A percentile compares a stretch with the other conserved stretches of the same genome.
phyloP scores from a whole-genome alignment of 1,139 yeast genomes.

The Nadsonia starkeyi-henricii region DNA sequence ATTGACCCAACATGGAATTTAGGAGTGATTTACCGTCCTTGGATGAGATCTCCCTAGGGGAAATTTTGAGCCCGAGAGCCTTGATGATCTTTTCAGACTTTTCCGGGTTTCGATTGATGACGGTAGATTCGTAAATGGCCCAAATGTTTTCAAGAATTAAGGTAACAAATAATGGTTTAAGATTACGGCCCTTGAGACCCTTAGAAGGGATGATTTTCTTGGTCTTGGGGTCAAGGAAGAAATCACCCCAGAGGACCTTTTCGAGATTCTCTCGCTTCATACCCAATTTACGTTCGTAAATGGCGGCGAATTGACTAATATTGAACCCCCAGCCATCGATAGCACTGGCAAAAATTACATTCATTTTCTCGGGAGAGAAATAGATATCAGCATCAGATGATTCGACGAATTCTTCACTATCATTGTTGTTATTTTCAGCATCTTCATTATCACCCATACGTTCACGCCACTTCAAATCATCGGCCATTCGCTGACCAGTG shows the following conservation, averaged over 20 bases:
- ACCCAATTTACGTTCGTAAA: conserved; percentile 75
- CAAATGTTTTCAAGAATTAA: conserved; percentile 82
- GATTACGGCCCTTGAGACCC: conserved; percentile 31
- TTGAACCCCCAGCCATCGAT: conserved; percentile 98
- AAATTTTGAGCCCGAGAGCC: conserved; percentile 52
- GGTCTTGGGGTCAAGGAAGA: conserved; percentile 74
- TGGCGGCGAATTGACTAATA: conserved; percentile 72
- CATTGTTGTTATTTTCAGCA: conserved; percentile 20
- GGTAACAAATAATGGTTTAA: conserved; percentile 77
- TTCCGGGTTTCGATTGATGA: conserved; percentile 53
- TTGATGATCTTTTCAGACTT: conserved; percentile 60
- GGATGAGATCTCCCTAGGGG: conserved; percentile 66
- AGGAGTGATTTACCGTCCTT: conserved; percentile 58
- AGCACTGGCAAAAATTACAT: conserved; percentile 90
- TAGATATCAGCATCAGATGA: conserved; percentile 73
- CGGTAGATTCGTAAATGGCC: conserved; percentile 70
- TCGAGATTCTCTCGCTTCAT: conserved; percentile 66
- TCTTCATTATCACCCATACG: conserved; percentile 16
- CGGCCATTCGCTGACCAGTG: conserved; percentile 89
- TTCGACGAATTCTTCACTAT: conserved; percentile 49
- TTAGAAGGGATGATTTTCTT: conserved; percentile 41
- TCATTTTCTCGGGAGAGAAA: conserved; percentile 79
- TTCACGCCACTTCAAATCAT: conserved; percentile 74
- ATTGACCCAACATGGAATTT: conserved; percentile 69
- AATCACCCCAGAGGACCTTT: conserved; percentile 95